Percentiles rank a stretch among this genome's conserved stretches.
Evolutionary conservation across 2,329 filamentous ascomycete genomes (phyloP).

Genomic region (Furcasterigmium sp.): DNA sequence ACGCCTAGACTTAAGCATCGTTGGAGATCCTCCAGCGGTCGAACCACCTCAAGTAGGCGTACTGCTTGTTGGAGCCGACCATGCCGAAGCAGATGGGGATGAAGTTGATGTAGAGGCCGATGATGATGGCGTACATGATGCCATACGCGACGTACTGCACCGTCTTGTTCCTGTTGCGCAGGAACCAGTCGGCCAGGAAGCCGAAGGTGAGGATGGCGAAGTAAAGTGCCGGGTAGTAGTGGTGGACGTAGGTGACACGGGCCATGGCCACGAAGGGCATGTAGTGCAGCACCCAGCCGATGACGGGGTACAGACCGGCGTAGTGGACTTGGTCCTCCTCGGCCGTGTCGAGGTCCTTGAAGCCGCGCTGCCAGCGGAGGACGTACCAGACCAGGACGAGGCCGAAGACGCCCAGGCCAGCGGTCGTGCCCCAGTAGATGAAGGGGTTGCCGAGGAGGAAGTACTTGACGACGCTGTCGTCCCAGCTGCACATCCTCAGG

Average conservation of each 20-base stretch:
- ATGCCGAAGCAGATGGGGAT: slow-evolving; percentile 96
- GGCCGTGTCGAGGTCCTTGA: slow-evolving; percentile 68
- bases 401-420: slow-evolving; percentile 67
- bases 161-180: slow-evolving; percentile 58
- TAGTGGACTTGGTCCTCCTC: slow-evolving; percentile 97
- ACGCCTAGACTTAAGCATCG: slow-evolving; percentile 1
- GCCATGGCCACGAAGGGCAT: slow-evolving; percentile 96
- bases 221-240: slow-evolving; percentile 98
- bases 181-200: slow-evolving; percentile 82
- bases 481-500: slow-evolving; percentile 98
- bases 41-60: slow-evolving; percentile 92
- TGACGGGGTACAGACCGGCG: slow-evolving; percentile 80
- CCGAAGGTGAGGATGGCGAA: slow-evolving; percentile 89
- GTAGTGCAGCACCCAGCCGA: slow-evolving; percentile 96
- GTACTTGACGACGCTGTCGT: slow-evolving; percentile 92
- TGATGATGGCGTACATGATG: slow-evolving; percentile 65
- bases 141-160: slow-evolving; percentile 67
- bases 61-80: slow-evolving; percentile 77
- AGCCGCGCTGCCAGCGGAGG: slow-evolving; percentile 94
- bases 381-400: slow-evolving; percentile 77
- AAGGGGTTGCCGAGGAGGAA: slow-evolving; percentile 96
- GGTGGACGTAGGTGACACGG: slow-evolving; percentile 97
- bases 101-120: slow-evolving; percentile 85
- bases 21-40: slow-evolving; percentile 80
- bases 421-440: slow-evolving; percentile 92